Evolutionary conservation across 176 grass and related monocot genomes (phyloP), one percentile per base, ranked within the genome.

Genomic region (Lolium rigidum): DNA sequence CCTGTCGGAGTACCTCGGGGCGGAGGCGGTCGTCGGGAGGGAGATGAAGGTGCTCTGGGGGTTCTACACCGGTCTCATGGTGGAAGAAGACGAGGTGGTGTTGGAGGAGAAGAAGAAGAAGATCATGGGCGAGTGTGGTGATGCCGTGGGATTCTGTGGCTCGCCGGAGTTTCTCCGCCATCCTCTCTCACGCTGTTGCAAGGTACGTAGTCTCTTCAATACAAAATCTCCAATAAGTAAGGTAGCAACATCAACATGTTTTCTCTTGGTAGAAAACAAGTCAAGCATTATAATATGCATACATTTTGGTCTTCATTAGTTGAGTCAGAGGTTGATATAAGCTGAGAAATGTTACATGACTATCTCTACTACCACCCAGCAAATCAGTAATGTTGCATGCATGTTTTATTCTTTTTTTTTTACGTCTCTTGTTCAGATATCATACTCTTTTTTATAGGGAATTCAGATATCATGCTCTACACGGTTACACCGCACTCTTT

Each of bases 41-140:
- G 88, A 94, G 88, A 66, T 97, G 84, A 80, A 67, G 83, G 73
- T 83, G 52, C 2, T 87, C 2, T 61, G 83, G 16, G 94, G 94
- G 0, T 90, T 91, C 66, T 94, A 86, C 72, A 94, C 87, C 0
- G 94, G 94, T 0, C 0, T 89, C 54, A 87, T 94, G 90, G 57
- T 80, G 52, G 79, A 84, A 2, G 70, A 62, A 14, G 82, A 50
- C 16, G 21, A 76, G 77, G 9, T 10, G 31, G 20, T 31, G 12
- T 2, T 35, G 21, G 66, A 4, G 56, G 39, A 37, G 20, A 17
- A 49, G 15, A 6, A n/a, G n/a, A n/a, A 58, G 25, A 18, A 31
- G 51, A 44, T 13, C 44, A 28, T 16, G 68, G 16, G 20, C 7
- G 80, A 47, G 41, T 12, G 41, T 22, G 70, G 5, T 28, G 50